Base-by-base conservation (phyloP, 805 yeast genomes). In the Candida piceae region DNA sequence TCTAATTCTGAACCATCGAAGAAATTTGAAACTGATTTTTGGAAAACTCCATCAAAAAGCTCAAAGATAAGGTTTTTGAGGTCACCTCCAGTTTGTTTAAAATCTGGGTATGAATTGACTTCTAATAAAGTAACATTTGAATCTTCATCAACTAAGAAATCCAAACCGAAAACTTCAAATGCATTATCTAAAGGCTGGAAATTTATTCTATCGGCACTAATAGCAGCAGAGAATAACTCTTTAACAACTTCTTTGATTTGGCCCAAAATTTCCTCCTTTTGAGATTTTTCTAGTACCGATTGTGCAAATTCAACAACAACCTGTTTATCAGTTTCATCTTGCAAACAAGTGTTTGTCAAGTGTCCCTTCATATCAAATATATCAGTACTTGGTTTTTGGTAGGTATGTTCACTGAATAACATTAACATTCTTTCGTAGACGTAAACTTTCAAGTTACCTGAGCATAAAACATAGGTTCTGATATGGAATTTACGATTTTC, bases 61-160 rank as follows among this genome's bases (percentile, higher is more conserved):
- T 72, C 82, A 44, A 70, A 69, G 21, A 93, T 84, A 16, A 87
- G 52, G 2, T 49, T 65, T 52, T 82, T 84, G 49, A 90, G 66
- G 7, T 73, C 82, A 12, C 65, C 74, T 13, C 98, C 98, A 0
- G 97, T 93, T 62, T 93, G 98, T 53, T 87, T 88, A 64, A 93
- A 93, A 56, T 93, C 98, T 1, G 98, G 98, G 54, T 82, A 93
- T 12, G 97, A 81, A 53, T 93, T 93, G 31, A 88, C 85, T 58
- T 93, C 97, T 29, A 90, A 62, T 19, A 93, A 55, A 31, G 67
- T 69, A 3, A 84, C 90, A 11, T 69, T 57, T 16, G 59, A 54
- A 21, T 74, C 64, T 2, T 60, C 63, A 48, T 78, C 80, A 13
- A 93, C 84, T 37, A 93, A 60, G 58, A 88, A 89, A 57, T 93